Conservation (phyloP, 305 asterid species). For the Plantago rigida region DNA sequence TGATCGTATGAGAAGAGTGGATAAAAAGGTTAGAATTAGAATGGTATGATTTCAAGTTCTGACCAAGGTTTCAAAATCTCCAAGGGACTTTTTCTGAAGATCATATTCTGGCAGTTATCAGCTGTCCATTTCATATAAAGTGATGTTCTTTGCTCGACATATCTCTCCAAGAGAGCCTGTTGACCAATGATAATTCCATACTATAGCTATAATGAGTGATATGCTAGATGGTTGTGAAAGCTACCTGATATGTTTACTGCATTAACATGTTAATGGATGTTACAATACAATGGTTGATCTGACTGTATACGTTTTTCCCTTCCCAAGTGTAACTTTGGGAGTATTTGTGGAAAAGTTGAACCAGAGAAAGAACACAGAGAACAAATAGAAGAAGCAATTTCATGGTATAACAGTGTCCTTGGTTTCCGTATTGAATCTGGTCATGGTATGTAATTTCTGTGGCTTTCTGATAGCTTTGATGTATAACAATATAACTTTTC, state of each 20-base stretch:
- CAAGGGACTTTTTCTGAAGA: neutral
- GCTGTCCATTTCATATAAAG: neutral
- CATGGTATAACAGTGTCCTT: conserved; percentile 79
- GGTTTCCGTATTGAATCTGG: conserved; percentile 83
- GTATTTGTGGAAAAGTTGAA: conserved; percentile 45
- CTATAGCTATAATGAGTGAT: neutral
- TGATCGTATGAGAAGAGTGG: neutral
- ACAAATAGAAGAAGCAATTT: conserved; percentile 69
- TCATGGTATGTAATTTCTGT: conserved; percentile 44
- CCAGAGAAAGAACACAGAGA: conserved; percentile 40
- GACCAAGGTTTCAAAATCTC: neutral
- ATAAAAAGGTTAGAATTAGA: neutral
- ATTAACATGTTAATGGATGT: neutral
- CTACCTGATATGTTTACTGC: neutral
- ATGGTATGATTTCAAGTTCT: neutral
- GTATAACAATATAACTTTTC: neutral
- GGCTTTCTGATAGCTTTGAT: conserved; percentile 19
- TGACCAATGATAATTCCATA: neutral
- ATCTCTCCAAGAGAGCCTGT: neutral
- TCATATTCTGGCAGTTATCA: neutral
- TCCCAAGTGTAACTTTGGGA: conserved; percentile 42
- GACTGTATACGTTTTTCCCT: conserved; percentile 18
- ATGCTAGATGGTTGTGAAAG: neutral
- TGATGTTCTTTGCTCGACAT: neutral
- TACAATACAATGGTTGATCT: conserved; percentile 9